phyloP scores from a whole-genome alignment of 257 asterid genomes.

The Solanum lignicaule region DNA sequence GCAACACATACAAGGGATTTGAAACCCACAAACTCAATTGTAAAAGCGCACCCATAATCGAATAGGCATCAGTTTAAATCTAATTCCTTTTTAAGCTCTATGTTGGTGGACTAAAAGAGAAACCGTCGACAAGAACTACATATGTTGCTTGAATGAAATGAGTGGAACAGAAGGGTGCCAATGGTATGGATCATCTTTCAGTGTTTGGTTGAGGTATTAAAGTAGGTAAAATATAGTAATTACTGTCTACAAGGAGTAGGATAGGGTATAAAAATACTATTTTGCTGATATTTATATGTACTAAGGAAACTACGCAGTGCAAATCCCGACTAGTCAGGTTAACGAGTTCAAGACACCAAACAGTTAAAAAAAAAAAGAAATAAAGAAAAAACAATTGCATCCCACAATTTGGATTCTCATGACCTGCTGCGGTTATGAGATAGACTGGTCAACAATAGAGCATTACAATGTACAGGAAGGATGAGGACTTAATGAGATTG shows the following conservation, averaged over 20 bases:
- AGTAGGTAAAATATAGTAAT: not conserved
- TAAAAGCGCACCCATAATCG: not conserved
- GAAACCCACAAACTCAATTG: not conserved
- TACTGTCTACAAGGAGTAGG: not conserved
- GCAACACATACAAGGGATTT: not conserved
- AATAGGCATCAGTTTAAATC: not conserved
- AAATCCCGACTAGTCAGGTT: not conserved
- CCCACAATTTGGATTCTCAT: not conserved
- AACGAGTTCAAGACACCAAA: not conserved
- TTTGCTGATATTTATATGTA: not conserved
- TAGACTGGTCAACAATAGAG: not conserved
- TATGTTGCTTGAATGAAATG: not conserved
- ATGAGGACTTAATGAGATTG: not conserved
- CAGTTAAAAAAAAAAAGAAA: not conserved
- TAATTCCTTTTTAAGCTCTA: not conserved
- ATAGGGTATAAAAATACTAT: not conserved
- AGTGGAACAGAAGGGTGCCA: not conserved
- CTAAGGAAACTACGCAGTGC: not conserved
- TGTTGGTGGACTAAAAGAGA: not conserved
- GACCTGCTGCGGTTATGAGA: not conserved
- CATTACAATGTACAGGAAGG: not conserved
- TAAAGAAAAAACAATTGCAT: not conserved
- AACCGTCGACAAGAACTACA: not conserved
- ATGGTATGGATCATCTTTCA: not conserved
- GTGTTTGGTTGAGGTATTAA: not conserved